These are phyloP conservation scores for Cercophora sp. DNA, from an alignment of 495 filamentous ascomycete genomes.

Conservation along the genomic window DNA sequence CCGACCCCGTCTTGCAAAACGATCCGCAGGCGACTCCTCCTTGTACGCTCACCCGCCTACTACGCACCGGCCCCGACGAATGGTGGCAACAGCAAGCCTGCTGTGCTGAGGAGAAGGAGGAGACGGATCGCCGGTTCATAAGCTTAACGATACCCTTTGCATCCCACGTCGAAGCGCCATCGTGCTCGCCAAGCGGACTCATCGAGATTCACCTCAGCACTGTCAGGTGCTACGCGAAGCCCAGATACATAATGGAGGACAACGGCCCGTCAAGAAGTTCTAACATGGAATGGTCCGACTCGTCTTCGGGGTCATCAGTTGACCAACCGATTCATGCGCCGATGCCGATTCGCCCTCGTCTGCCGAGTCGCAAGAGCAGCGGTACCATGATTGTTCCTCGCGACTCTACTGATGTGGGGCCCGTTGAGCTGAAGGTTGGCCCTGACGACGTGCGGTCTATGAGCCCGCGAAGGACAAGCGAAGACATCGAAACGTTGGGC, in stretches of 20 bases:
- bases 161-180: not conserved
- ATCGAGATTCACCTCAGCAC: not conserved
- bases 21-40: not conserved
- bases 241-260: conserved; percentile 29
- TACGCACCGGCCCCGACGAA: too few species aligned
- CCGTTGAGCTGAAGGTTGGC: conserved; percentile 60
- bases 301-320: conserved; percentile 35
- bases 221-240: too few species aligned
- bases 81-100: conserved; percentile 18
- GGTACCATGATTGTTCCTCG: conserved; percentile 78
- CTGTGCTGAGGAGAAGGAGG: conserved; percentile 17
- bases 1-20: not conserved
- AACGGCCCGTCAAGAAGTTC: conserved; percentile 8
- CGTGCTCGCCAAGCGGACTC: not conserved
- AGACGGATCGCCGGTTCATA: conserved; percentile 8
- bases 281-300: conserved; percentile 31
- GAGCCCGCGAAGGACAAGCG: conserved; percentile 87
- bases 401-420: conserved; percentile 64
- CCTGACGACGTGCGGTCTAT: conserved; percentile 88
- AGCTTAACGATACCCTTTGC: conserved; percentile 5
- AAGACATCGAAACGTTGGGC: conserved; percentile 80
- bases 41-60: conserved; percentile 9
- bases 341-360: conserved; percentile 47
- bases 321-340: conserved; percentile 38
- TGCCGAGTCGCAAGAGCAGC: conserved; percentile 64